Conservation (phyloP, 805 yeast genomes). For the Candida chilensis region DNA sequence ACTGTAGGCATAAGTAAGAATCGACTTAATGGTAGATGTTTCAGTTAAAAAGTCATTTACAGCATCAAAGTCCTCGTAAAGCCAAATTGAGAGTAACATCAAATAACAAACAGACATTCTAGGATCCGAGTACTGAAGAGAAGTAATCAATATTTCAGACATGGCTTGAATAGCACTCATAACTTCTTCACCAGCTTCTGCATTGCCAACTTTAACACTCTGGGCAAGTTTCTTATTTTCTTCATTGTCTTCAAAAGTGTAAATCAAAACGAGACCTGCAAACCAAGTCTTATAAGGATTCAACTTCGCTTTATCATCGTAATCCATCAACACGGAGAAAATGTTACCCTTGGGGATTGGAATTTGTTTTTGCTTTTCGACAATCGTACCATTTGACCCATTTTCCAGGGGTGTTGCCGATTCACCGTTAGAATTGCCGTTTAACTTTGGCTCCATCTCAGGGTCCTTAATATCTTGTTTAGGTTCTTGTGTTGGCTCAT, state of each 20-base stretch:
- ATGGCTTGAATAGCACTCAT: slow-evolving; percentile 66
- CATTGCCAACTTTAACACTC: slow-evolving; percentile 48
- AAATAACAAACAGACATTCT: slow-evolving; percentile 72
- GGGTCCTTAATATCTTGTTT: slow-evolving; percentile 1
- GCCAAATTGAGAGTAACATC: slow-evolving; percentile 66
- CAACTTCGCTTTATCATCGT: slow-evolving; percentile 59
- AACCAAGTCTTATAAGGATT: slow-evolving; percentile 91
- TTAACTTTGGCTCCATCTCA: slow-evolving; percentile 1
- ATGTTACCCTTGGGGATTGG: slow-evolving; percentile 45
- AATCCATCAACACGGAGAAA: slow-evolving; percentile 63
- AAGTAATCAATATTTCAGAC: slow-evolving; percentile 62
- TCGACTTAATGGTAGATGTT: slow-evolving; percentile 51
- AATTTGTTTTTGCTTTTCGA: too few relatives aligned
- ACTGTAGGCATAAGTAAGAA: slow-evolving; percentile 51
- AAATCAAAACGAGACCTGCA: slow-evolving; percentile 56
- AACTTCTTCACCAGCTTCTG: slow-evolving; percentile 57
- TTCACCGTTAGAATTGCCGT: slow-evolving; percentile 1
- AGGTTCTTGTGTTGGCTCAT: background rate
- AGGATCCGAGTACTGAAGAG: slow-evolving; percentile 55
- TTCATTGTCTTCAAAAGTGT: slow-evolving; percentile 46
- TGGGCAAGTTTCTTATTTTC: slow-evolving; percentile 40
- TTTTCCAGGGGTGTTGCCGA: slow-evolving; percentile 2
- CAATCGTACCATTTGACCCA: too few relatives aligned
- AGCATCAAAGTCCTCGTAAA: slow-evolving; percentile 68
- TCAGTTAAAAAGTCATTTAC: slow-evolving; percentile 71